Evolutionary conservation across 345 rosid genomes (phyloP), one percentile per base, ranked within the genome.

Genomic region (Pelargonium nanum): DNA sequence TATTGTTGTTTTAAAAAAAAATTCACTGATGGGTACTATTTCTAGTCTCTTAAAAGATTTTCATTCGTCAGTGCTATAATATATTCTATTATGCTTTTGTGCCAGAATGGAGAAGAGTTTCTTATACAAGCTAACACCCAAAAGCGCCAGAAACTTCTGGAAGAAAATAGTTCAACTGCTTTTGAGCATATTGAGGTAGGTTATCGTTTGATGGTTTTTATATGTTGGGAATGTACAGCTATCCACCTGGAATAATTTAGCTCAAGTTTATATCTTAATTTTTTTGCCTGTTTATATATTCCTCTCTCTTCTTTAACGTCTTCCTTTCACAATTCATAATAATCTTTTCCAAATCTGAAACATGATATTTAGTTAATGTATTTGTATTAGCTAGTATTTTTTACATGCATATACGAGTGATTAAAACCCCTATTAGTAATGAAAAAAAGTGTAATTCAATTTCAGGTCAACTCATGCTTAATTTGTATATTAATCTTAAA

Each of bases 71-170:
- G 15, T 40, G 48, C 48, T 40, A n/a, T n/a, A 40, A 2, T 2
- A 40, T 40, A n/a, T n/a, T n/a, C n/a, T n/a, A n/a, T 40, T 40
- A 17, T 40, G 15, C 48, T 57, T 56, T 9, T 44, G 20, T 66
- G 52, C 67, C 84, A 94, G 99, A 76, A 74, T 73, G 82, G 81
- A 21, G 95, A 85, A 53, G 97, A 84, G 68, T 94, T 87, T 74
- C 85, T 86, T 13, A 94, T 94, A 78, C 95, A 80, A 78, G 96
- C 97, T 44, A 90, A 90, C 60, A 90, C 84, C 56, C 85, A 78
- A 57, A 94, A 94, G 78, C 90, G 97, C 20, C 89, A 73, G 57
- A 90, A 84, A 77, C 66, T 84, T 69, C 78, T 77, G 68, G 87
- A 72, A 59, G 81, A 80, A 66, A 82, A 76, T 64, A 72, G 59